Evolutionary conservation across 2,329 filamentous ascomycete genomes (phyloP).

Genomic region (Aspergillus ustus): DNA sequence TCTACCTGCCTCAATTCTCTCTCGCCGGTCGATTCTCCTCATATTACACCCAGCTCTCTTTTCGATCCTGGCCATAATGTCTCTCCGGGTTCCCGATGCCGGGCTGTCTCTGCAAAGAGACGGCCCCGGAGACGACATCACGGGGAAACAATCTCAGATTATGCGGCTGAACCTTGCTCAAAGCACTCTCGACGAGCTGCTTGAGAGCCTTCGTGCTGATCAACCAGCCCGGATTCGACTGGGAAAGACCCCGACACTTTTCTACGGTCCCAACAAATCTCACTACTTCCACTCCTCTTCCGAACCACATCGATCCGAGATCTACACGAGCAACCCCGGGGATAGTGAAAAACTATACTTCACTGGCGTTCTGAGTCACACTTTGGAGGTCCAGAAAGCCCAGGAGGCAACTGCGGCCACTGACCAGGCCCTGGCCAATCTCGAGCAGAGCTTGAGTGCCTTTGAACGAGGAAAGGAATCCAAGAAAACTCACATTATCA

Average conservation of each 20-base stretch:
- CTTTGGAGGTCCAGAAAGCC: conserved; percentile 59
- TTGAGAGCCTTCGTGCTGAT: conserved; percentile 48
- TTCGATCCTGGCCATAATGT: conserved; percentile 34
- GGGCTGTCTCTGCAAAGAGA: conserved; percentile 47
- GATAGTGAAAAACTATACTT: conserved; percentile 58
- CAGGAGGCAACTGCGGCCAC: conserved; percentile 59
- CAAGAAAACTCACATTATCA: conserved; percentile 54
- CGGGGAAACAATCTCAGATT: conserved; percentile 46
- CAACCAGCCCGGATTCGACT: conserved; percentile 51
- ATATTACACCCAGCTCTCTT: conserved; percentile 11
- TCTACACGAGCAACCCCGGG: conserved; percentile 55
- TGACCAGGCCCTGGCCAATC: conserved; percentile 63
- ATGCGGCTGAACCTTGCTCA: conserved; percentile 53
- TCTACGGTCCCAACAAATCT: conserved; percentile 62
- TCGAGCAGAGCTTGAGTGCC: conserved; percentile 64
- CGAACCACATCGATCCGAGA: conserved; percentile 61
- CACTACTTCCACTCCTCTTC: conserved; percentile 58
- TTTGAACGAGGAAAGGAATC: conserved; percentile 65
- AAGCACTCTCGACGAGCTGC: conserved; percentile 51
- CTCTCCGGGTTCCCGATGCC: conserved; percentile 42
- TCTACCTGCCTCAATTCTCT: conserved; percentile 21
- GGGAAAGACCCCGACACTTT: conserved; percentile 59
- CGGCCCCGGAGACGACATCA: conserved; percentile 33
- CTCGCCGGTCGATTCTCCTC: conserved; percentile 12
- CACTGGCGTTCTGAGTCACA: conserved; percentile 62